Evolutionary conservation across 1,139 yeast species (phyloP).

Genomic region (Suhomyces yuchorum): DNA sequence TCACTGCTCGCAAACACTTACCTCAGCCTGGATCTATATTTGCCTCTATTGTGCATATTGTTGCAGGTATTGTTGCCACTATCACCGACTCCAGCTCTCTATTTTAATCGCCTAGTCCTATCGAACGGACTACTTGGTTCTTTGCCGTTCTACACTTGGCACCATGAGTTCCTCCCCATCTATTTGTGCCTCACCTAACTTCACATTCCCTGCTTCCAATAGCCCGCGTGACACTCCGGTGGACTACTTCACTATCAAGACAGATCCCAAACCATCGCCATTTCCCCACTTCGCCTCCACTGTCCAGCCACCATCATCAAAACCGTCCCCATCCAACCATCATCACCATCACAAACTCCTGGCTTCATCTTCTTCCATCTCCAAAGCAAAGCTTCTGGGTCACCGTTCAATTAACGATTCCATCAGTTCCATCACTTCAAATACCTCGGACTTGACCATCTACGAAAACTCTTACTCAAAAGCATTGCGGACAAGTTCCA

Average conservation of each 20-base stretch:
- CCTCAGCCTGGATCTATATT: constrained; percentile 2
- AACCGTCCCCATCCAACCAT: constrained; percentile 3
- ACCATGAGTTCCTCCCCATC: constrained; percentile 18
- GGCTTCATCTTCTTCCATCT: neutral
- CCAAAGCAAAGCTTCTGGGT: neutral
- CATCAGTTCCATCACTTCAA: constrained; percentile 24
- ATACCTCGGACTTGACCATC: constrained; percentile 20
- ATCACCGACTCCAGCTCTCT: neutral
- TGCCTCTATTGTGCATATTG: neutral
- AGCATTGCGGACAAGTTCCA: constrained; percentile 16
- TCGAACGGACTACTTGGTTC: constrained; percentile 1
- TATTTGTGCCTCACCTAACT: constrained; percentile 21
- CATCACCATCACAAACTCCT: constrained; percentile 6
- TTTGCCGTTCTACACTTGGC: neutral
- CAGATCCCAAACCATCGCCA: constrained; percentile 9
- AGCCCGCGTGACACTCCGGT: constrained; percentile 13
- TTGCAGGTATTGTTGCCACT: constrained; percentile 1
- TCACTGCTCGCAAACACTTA: constrained; percentile 2
- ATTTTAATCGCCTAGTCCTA: neutral
- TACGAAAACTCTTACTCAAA: constrained; percentile 11
- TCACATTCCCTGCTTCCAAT: constrained; percentile 17
- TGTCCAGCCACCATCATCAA: neutral
- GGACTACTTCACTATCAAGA: constrained; percentile 23
- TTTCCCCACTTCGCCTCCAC: constrained; percentile 3
- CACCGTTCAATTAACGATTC: constrained; percentile 17